A percentile compares a stretch with the other conserved stretches of the same genome.
phyloP scores from a whole-genome alignment of 2,329 filamentous ascomycete genomes.

The Trichophyton equinum region DNA sequence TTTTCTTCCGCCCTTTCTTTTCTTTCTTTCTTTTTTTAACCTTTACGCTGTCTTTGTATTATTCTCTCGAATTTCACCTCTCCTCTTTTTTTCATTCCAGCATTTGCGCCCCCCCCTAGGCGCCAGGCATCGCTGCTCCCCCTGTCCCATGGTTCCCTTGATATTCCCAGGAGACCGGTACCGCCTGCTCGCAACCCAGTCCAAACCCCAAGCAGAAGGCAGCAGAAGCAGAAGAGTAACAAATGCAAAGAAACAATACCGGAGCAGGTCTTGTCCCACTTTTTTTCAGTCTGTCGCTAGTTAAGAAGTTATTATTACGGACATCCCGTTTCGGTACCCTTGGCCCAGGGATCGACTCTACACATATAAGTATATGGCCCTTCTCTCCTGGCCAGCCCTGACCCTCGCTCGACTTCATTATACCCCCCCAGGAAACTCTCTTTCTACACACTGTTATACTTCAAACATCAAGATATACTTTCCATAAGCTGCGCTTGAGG shows the following conservation, averaged over 20 bases:
- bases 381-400: background rate
- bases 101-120: background rate
- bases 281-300: background rate
- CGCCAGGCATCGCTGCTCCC: background rate
- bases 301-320: background rate
- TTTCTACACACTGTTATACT: background rate
- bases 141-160: background rate
- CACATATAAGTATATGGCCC: background rate
- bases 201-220: background rate
- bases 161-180: conserved; percentile 2
- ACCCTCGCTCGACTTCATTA: background rate
- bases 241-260: conserved; percentile 1
- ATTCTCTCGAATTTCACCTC: background rate
- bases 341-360: background rate
- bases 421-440: background rate
- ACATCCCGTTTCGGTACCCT: background rate
- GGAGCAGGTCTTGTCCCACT: background rate
- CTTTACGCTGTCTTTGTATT: background rate
- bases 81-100: background rate
- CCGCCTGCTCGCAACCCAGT: background rate
- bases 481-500: background rate
- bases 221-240: background rate
- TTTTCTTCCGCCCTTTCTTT: background rate
- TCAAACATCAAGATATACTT: background rate
- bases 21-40: background rate